Evolutionary conservation across 1,284 basidiomycete species (phyloP), one percentile per base, ranked within the genome.

Genomic region (Cronartium quercuum): DNA sequence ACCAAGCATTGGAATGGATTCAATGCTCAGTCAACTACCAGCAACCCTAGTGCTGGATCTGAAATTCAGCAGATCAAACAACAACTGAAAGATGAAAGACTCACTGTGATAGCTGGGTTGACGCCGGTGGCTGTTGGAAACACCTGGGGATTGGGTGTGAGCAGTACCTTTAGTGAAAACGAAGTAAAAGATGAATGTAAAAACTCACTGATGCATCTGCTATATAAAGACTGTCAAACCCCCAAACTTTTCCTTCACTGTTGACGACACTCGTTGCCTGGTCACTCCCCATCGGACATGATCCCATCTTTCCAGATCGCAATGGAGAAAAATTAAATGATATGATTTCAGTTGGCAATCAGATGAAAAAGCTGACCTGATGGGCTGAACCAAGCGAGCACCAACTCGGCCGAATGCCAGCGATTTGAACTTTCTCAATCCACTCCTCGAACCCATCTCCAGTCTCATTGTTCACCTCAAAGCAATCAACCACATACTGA

Each of bases 101-200:
- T 84, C 24, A 91, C 84, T 6, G 83, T 83, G 65, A 84, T 80
- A 83, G 84, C 84, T 0, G 84, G 84, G 77, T 85, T 85, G 71
- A 84, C 84, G 38, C 83, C 84, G 2, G 80, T 80, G 3, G 83
- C 81, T 62, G 81, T 82, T 9, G 82, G 83, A 74, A 84, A 80
- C 18, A 60, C n/a, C n/a, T n/a, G n/a, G n/a, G n/a, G n/a, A n/a
- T n/a, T n/a, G n/a, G n/a, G n/a, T n/a, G n/a, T n/a, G n/a, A n/a
- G n/a, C n/a, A n/a, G n/a, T n/a, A n/a, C n/a, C n/a, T n/a, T n/a
- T n/a, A n/a, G n/a, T n/a, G n/a, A n/a, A n/a, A n/a, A n/a, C n/a
- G n/a, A n/a, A n/a, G n/a, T n/a, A n/a, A n/a, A n/a, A n/a, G n/a
- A n/a, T n/a, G 47, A 81, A n/a, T n/a, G n/a, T n/a, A n/a, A n/a